Percentiles rank a stretch among this genome's conserved stretches.
Conservation (phyloP, 2,329 filamentous ascomycete species). For the Peltaster fructicola region DNA sequence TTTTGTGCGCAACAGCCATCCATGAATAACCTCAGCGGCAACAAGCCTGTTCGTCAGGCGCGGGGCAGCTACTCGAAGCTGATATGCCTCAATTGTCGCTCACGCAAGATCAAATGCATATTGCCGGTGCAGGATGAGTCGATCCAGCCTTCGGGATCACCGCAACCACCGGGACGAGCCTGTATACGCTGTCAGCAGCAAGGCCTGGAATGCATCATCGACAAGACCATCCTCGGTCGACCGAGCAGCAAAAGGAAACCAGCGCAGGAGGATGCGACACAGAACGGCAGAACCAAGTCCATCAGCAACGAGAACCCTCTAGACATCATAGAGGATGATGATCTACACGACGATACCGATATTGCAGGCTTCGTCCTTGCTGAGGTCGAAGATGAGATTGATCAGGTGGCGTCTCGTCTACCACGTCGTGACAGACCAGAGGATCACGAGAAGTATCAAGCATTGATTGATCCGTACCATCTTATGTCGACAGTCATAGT, state of each 20-base stretch:
- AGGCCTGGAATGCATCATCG: constrained; percentile 7
- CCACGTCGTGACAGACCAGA: constrained; percentile 1
- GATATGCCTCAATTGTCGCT: constrained; percentile 8
- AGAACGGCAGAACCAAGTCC: background rate
- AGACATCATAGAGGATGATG: background rate
- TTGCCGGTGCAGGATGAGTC: constrained; percentile 5
- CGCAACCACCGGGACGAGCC: constrained; percentile 4
- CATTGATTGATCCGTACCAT: constrained; percentile 4
- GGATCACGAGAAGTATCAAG: constrained; percentile 3
- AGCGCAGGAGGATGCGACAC: background rate
- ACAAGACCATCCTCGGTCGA: constrained; percentile 8
- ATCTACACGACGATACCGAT: constrained; percentile 1
- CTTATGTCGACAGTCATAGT: constrained; percentile 4
- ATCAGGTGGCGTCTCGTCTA: constrained; percentile 1
- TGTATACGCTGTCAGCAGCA: constrained; percentile 6
- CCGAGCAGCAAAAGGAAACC: constrained; percentile 5
- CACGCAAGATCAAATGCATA: constrained; percentile 9
- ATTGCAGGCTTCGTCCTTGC: constrained; percentile 5
- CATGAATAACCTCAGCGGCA: too few species aligned
- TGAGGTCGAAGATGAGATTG: constrained; percentile 2
- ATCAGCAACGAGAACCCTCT: background rate
- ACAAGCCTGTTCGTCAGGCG: constrained; percentile 1
- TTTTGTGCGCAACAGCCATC: too few species aligned
- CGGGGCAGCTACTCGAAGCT: constrained; percentile 9
- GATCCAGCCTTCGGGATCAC: constrained; percentile 4